These are phyloP conservation scores for Cicer yamashitae DNA, from an alignment of 306 rosid genomes.

Conservation along the genomic window DNA sequence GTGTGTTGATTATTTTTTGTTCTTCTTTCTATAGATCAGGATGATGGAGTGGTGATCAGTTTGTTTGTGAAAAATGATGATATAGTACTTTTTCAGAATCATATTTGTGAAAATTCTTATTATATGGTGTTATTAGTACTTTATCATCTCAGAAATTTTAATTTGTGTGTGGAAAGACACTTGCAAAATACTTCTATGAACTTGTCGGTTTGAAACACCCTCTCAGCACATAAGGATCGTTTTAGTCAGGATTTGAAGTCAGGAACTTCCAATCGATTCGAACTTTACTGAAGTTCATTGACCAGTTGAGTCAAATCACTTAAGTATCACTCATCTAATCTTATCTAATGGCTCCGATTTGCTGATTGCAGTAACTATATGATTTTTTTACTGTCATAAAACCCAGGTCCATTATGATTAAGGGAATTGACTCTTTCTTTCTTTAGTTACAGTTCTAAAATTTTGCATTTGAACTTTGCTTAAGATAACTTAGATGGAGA, in stretches of 20 bases:
- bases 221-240: background rate
- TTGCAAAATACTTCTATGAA: slow-evolving; percentile 39
- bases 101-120: slow-evolving; percentile 53
- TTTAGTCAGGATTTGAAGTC: too few relatives aligned
- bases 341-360: background rate
- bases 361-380: background rate
- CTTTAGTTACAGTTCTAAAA: slow-evolving; percentile 5
- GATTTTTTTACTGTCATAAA: background rate
- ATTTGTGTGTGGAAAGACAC: slow-evolving; percentile 40
- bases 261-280: too few relatives aligned
- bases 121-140: slow-evolving; percentile 30
- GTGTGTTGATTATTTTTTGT: slow-evolving; percentile 77
- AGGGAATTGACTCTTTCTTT: slow-evolving; percentile 29
- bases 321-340: background rate
- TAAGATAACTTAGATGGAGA: slow-evolving; percentile 21
- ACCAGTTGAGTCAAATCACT: too few relatives aligned
- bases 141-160: slow-evolving; percentile 46
- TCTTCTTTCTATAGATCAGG: slow-evolving; percentile 59
- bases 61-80: slow-evolving; percentile 70
- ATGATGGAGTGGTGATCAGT: slow-evolving; percentile 67
- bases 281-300: too few relatives aligned
- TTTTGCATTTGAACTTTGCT: slow-evolving; percentile 31
- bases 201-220: background rate
- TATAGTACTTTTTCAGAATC: slow-evolving; percentile 57
- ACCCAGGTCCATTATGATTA: background rate